Evolutionary conservation across 306 rosid genomes (phyloP).

Genomic region (Oemleria cerasiformis): DNA sequence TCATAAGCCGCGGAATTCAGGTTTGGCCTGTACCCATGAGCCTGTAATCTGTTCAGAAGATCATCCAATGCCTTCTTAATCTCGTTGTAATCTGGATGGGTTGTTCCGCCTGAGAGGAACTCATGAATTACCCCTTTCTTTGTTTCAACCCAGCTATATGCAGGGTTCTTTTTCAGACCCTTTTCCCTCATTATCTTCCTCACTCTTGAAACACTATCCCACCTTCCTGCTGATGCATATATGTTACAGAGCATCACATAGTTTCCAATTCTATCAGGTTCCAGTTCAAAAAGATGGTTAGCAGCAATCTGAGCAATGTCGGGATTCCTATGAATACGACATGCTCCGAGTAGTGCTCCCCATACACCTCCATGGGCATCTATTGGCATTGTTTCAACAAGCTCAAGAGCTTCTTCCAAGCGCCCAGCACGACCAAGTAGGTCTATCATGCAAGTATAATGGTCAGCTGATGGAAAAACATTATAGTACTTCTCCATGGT

Average conservation of each 20-base stretch:
- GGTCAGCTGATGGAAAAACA: slow-evolving; percentile 55
- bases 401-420: slow-evolving; percentile 64
- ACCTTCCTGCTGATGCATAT: slow-evolving; percentile 67
- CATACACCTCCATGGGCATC: slow-evolving; percentile 65
- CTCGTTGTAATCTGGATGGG: slow-evolving; percentile 51
- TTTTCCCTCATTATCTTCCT: slow-evolving; percentile 60
- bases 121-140: slow-evolving; percentile 55
- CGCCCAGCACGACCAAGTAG: slow-evolving; percentile 80
- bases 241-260: slow-evolving; percentile 65
- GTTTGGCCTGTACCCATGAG: slow-evolving; percentile 56
- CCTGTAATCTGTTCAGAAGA: slow-evolving; percentile 53
- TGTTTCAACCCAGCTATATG: slow-evolving; percentile 78
- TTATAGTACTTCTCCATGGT: slow-evolving; percentile 55
- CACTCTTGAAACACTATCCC: slow-evolving; percentile 68
- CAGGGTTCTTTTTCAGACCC: slow-evolving; percentile 63
- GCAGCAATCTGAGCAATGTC: slow-evolving; percentile 70
- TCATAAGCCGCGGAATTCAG: slow-evolving; percentile 55
- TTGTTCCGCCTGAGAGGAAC: slow-evolving; percentile 59
- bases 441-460: slow-evolving; percentile 80
- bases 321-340: slow-evolving; percentile 56
- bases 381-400: slow-evolving; percentile 63
- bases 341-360: slow-evolving; percentile 96
- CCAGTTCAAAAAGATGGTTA: slow-evolving; percentile 62
- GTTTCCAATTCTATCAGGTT: slow-evolving; percentile 66
- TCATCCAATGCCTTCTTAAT: slow-evolving; percentile 53